phyloP scores from a whole-genome alignment of 768 basidiomycete species.

The Rhizopogon sp. region DNA sequence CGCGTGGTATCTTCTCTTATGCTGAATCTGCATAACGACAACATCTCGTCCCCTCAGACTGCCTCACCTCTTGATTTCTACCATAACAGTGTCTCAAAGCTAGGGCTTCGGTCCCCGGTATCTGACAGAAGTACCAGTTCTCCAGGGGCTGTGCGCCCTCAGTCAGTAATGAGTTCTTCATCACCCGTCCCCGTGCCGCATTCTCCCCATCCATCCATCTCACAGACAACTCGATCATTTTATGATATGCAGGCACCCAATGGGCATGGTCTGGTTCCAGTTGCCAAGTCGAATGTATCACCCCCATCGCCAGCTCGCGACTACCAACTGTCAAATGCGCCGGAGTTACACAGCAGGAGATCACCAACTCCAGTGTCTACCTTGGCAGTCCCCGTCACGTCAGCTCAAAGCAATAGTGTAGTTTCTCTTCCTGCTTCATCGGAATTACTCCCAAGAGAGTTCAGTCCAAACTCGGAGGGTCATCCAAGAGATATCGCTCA shows the following conservation, averaged over 20 bases:
- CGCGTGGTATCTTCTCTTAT: not conserved
- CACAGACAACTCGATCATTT: not conserved
- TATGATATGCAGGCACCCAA: not conserved
- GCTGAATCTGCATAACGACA: not conserved
- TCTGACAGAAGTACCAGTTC: not conserved
- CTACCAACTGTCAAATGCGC: not conserved
- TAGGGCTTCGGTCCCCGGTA: conserved; percentile 3
- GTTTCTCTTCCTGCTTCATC: not conserved
- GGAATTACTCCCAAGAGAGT: not conserved
- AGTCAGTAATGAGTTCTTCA: not conserved
- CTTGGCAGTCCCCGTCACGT: not conserved
- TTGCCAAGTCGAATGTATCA: not conserved
- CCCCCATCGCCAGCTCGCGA: not conserved
- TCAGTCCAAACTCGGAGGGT: not conserved
- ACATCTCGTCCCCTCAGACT: not conserved
- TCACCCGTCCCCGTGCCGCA: not conserved
- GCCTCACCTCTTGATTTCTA: conserved; percentile 13
- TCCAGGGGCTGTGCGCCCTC: not conserved
- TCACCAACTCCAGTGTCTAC: no score
- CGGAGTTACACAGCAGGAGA: not conserved
- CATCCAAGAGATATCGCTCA: no score
- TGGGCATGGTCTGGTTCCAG: not conserved
- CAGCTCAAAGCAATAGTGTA: not conserved
- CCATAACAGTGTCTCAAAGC: conserved; percentile 8
- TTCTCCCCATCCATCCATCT: not conserved